Evolutionary conservation across 2,329 filamentous ascomycete species (phyloP), one percentile per base, ranked within the genome.

Genomic region (Penicillium sp.): DNA sequence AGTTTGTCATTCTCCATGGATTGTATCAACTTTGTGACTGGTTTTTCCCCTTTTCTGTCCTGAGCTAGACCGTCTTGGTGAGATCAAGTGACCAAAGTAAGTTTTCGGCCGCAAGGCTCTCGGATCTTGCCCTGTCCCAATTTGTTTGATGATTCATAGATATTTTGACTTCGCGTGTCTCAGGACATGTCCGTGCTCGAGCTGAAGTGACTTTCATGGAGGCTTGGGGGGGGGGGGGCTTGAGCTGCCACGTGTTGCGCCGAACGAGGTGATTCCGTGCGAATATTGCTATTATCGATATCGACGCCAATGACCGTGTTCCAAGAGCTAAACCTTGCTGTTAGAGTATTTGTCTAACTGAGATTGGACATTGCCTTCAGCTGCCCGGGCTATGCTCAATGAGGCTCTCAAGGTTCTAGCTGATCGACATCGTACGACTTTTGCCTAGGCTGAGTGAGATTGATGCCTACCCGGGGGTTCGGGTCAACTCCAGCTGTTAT

Each of bases 41-140:
- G 5, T 27, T 26, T 35, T 4, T 46, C 26, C 35, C 9, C 8
- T 14, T 27, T 13, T 10, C 32, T 29, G n/a, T 3, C 3, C 14
- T 11, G 14, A 47, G 32, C 45, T 47, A 47, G 8, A 7, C 35
- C 13, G 11, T 29, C 11, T 18, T 39, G n/a, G 27, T 26, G 35
- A 40, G 42, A 10, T 52, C 42, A 52, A 52, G 49, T 52, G 49
- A 48, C 50, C n/a, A 11, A 43, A 44, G 39, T 38, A 53, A 53
- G 51, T 39, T 44, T 54, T 38, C 39, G 27, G 19, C 35, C 36
- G 2, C 8, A 36, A 42, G 10, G 32, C 38, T 36, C 36, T 47
- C 26, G 27, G 36, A 34, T 41, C n/a, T 52, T 45, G 41, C 32
- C 35, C 45, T 49, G 51, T 32, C 29, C n/a, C 18, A 7, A 23